These are phyloP conservation scores for Crassisporium funariophilum DNA, from an alignment of 768 basidiomycete genomes.

Conservation along the genomic window DNA sequence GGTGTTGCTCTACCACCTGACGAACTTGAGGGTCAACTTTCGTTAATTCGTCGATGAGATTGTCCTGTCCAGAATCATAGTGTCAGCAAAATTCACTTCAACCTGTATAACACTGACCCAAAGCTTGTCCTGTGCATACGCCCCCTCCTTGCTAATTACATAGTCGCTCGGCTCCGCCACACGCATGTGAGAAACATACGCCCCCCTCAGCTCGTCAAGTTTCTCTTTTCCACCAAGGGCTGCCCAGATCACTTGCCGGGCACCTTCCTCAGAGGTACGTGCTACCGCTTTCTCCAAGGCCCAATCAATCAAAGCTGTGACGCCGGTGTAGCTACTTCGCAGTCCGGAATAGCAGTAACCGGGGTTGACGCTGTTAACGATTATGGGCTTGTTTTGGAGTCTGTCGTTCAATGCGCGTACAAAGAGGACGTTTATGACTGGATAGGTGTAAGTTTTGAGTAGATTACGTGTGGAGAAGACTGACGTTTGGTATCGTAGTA, in stretches of 20 bases:
- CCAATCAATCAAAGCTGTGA: slow-evolving; percentile 16
- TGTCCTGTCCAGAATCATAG: too few species aligned
- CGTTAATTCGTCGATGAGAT: slow-evolving; percentile 16
- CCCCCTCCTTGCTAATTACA: slow-evolving; percentile 28
- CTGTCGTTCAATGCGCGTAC: slow-evolving; percentile 37
- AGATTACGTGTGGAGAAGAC: background rate
- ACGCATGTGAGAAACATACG: slow-evolving; percentile 27
- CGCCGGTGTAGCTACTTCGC: slow-evolving; percentile 19
- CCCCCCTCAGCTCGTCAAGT: slow-evolving; percentile 27
- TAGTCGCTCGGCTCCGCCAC: slow-evolving; percentile 32
- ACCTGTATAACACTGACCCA: too few species aligned
- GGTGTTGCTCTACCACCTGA: slow-evolving; percentile 15
- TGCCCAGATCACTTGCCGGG: slow-evolving; percentile 35
- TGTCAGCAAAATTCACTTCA: too few species aligned
- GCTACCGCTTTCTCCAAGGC: slow-evolving; percentile 38
- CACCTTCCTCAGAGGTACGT: slow-evolving; percentile 40
- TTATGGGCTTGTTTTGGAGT: slow-evolving; percentile 30
- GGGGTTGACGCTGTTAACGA: slow-evolving; percentile 43
- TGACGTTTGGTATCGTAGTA: slow-evolving; percentile 11
- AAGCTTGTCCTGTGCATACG: slow-evolving; percentile 25
- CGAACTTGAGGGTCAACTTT: slow-evolving; percentile 16
- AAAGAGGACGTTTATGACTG: slow-evolving; percentile 47
- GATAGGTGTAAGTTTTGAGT: background rate
- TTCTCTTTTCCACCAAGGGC: slow-evolving; percentile 25
- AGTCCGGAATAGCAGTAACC: slow-evolving; percentile 45